Conservation (phyloP, 805 yeast species). For the Ogataea pignaliae region DNA sequence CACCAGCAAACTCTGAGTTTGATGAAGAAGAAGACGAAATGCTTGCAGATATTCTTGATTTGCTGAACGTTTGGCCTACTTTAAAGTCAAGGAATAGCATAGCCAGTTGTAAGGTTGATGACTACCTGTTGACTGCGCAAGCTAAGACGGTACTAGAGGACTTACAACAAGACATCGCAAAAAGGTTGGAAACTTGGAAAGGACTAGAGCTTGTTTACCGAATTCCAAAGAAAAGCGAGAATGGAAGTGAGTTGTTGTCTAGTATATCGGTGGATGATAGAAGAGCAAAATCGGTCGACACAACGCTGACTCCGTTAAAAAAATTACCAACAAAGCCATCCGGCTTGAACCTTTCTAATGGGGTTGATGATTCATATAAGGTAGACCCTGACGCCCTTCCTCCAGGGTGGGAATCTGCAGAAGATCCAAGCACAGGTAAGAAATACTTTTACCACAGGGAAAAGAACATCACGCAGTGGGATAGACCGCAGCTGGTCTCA, state of each 20-base stretch:
- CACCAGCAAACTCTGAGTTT: conserved; percentile 3
- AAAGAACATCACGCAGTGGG: conserved; percentile 53
- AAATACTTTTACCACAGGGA: conserved; percentile 53
- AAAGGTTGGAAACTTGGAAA: conserved; percentile 65
- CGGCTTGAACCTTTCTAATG: neutral
- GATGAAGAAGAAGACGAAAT: conserved; percentile 35
- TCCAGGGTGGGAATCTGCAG: conserved; percentile 62
- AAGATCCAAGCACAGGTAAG: conserved; percentile 39
- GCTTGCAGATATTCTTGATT: conserved; percentile 45
- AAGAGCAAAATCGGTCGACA: conserved; percentile 13
- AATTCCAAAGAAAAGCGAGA: conserved; percentile 60
- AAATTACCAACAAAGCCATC: conserved; percentile 2
- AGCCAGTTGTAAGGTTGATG: conserved; percentile 67
- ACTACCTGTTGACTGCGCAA: conserved; percentile 44
- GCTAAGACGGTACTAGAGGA: conserved; percentile 20
- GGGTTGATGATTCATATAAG: conserved; percentile 8
- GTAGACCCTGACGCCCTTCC: conserved; percentile 42
- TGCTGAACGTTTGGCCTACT: conserved; percentile 62
- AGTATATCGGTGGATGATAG: conserved; percentile 18
- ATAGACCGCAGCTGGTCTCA: conserved; percentile 39
- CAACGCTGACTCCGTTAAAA: conserved; percentile 1
- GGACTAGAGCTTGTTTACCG: conserved; percentile 75
- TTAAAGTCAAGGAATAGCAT: conserved; percentile 72
- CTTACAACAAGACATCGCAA: conserved; percentile 34
- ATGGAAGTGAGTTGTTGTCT: conserved; percentile 3